Percentiles rank a stretch among this genome's conserved stretches.
These are phyloP conservation scores for Aphanomyces invadans DNA, from an alignment of 352 stramenopile species.

Conservation along the genomic window DNA sequence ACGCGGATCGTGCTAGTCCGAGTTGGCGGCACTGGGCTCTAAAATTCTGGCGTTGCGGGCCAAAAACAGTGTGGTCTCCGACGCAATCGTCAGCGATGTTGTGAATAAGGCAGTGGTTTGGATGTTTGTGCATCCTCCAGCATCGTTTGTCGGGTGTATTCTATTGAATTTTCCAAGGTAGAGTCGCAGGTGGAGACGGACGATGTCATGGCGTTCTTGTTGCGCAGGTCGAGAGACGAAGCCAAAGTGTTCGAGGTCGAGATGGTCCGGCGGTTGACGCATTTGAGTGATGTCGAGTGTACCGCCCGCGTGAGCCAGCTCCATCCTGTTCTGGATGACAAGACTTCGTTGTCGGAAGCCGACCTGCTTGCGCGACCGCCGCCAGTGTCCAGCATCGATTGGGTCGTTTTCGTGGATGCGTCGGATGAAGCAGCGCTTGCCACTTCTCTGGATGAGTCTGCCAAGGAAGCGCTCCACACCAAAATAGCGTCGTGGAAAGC, in stretches of 20 bases:
- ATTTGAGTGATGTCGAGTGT: slow-evolving; percentile 1
- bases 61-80: slow-evolving; percentile 41
- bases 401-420: slow-evolving; percentile 10
- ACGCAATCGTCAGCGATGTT: slow-evolving; percentile 44
- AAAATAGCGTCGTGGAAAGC: neutral
- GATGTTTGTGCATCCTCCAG: neutral
- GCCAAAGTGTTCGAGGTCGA: slow-evolving; percentile 20
- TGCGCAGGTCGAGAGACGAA: slow-evolving; percentile 19
- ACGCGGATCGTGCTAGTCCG: too few species aligned
- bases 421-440: neutral
- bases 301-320: neutral
- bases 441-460: neutral
- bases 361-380: neutral
- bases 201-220: neutral
- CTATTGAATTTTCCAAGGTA: slow-evolving; percentile 17
- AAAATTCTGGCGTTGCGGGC: slow-evolving; percentile 37
- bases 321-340: neutral
- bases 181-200: neutral
- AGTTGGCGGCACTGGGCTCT: slow-evolving; percentile 40
- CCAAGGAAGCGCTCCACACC: neutral
- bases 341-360: neutral
- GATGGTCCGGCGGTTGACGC: slow-evolving; percentile 1
- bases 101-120: slow-evolving; percentile 26
- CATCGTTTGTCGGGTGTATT: neutral
- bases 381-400: slow-evolving; percentile 13